These are phyloP conservation scores for Moricandia arvensis DNA, from an alignment of 345 rosid genomes.

Conservation along the genomic window DNA sequence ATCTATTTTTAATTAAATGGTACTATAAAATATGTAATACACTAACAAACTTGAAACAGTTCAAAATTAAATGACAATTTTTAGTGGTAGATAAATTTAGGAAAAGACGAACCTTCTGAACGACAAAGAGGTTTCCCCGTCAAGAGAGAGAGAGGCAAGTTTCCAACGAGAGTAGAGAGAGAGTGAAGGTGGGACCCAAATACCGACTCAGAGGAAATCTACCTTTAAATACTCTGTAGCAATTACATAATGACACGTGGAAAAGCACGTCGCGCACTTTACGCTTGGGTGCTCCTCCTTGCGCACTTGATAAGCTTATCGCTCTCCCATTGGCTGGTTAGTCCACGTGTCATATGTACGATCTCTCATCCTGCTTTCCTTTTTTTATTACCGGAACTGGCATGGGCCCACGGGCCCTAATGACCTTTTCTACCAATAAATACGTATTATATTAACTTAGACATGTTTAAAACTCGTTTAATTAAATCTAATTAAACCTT, in stretches of 20 bases:
- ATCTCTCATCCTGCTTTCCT: neutral
- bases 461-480: neutral
- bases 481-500: neutral
- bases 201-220: slow-evolving; percentile 26
- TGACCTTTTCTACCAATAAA: slow-evolving; percentile 14
- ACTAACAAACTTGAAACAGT: no score
- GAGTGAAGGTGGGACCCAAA: slow-evolving; percentile 23
- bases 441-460: neutral
- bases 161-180: slow-evolving; percentile 12
- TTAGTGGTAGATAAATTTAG: no score
- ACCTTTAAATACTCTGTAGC: neutral
- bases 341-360: slow-evolving; percentile 1
- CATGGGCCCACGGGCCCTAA: slow-evolving; percentile 12
- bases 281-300: slow-evolving; percentile 29
- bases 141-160: slow-evolving; percentile 8
- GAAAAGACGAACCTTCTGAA: slow-evolving; percentile 21
- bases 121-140: slow-evolving; percentile 9
- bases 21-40: no score
- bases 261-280: slow-evolving; percentile 30
- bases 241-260: slow-evolving; percentile 15
- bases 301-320: slow-evolving; percentile 42
- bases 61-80: no score
- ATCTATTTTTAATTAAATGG: no score
- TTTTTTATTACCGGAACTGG: slow-evolving; percentile 26
- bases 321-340: slow-evolving; percentile 23